These are phyloP conservation scores for Hypoxylon sp. DNA, from an alignment of 2,329 filamentous ascomycete species.

Conservation along the genomic window DNA sequence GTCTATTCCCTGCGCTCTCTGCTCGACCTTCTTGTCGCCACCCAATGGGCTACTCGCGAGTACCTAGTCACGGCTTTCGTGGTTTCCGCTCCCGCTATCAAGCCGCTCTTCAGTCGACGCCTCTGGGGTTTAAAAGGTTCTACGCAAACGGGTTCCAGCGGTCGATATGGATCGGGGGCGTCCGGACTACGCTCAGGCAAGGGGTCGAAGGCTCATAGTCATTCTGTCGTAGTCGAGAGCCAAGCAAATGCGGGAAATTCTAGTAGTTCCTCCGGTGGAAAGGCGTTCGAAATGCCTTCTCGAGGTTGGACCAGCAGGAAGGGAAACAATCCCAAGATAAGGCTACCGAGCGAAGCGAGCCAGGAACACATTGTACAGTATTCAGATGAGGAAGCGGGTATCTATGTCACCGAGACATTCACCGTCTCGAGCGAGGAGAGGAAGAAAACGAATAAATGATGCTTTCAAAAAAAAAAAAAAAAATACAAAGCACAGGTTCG, in stretches of 20 bases:
- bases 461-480: neutral
- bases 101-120: slow-evolving; percentile 28
- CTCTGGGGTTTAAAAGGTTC: slow-evolving; percentile 29
- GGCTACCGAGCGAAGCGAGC: slow-evolving; percentile 27
- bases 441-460: slow-evolving; percentile 8
- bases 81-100: slow-evolving; percentile 35
- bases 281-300: slow-evolving; percentile 28
- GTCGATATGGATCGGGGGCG: slow-evolving; percentile 14
- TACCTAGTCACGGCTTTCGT: slow-evolving; percentile 33
- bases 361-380: slow-evolving; percentile 26
- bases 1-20: slow-evolving; percentile 31
- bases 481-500: slow-evolving; percentile 5
- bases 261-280: slow-evolving; percentile 2
- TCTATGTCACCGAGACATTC: slow-evolving; percentile 27
- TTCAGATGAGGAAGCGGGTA: slow-evolving; percentile 27
- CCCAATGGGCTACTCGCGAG: slow-evolving; percentile 35
- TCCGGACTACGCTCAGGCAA: slow-evolving; percentile 21
- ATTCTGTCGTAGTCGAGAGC: slow-evolving; percentile 27
- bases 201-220: slow-evolving; percentile 18
- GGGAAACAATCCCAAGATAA: slow-evolving; percentile 16
- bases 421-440: slow-evolving; percentile 25
- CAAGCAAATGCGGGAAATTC: neutral
- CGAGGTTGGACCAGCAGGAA: slow-evolving; percentile 20
- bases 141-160: slow-evolving; percentile 1
- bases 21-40: slow-evolving; percentile 29